Conservation (phyloP, 2,329 filamentous ascomycete species). For the Cryphonectria radicalis region DNA sequence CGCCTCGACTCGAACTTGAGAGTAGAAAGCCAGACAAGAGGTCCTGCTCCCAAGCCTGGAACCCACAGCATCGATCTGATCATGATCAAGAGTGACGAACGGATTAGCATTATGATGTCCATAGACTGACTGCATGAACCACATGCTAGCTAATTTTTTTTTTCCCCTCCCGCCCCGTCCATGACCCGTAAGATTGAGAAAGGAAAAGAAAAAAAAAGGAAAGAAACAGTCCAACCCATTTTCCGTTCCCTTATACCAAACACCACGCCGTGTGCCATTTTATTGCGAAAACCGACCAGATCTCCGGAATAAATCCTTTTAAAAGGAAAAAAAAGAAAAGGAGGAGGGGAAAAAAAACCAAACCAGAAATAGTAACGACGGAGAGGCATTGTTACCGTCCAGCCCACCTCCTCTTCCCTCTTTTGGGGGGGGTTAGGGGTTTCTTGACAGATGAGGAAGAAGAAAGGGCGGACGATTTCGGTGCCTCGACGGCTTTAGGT, state of each 20-base stretch:
- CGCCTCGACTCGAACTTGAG: no score
- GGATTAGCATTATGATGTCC: background rate
- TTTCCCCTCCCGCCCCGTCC: background rate
- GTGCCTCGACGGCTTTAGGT: conserved; percentile 59
- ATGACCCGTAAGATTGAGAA: background rate
- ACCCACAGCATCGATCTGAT: background rate
- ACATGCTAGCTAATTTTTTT: background rate
- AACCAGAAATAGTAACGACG: no score
- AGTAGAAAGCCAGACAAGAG: background rate
- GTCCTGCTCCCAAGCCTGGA: background rate
- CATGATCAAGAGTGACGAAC: background rate
- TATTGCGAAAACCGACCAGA: background rate
- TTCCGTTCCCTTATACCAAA: background rate
- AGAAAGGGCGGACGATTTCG: background rate
- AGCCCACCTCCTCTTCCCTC: background rate
- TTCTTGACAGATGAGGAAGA: background rate
- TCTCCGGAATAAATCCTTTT: background rate
- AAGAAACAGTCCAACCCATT: background rate
- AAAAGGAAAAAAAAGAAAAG: background rate
- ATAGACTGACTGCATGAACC: background rate
- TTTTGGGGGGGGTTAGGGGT: background rate
- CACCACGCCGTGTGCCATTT: background rate
- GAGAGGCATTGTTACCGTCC: background rate
- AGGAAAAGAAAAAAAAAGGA: background rate
- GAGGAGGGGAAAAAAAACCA: no score